Evolutionary conservation across 2,329 filamentous ascomycete genomes (phyloP).

Genomic region (Ophiosphaerella korrae): DNA sequence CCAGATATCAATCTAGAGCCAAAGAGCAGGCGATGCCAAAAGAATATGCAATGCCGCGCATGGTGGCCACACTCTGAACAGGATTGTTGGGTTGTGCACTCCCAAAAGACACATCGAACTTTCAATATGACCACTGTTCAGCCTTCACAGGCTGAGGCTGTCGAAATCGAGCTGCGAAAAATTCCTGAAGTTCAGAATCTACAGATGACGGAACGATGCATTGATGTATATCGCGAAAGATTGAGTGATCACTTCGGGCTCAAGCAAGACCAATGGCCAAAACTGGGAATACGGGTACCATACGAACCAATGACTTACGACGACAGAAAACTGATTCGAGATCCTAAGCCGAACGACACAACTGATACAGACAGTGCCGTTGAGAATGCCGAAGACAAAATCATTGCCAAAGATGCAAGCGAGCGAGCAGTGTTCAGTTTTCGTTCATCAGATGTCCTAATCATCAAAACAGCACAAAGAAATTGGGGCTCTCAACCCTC

Average conservation of each 20-base stretch:
- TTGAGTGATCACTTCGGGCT: slow-evolving; percentile 8
- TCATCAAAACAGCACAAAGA: background rate
- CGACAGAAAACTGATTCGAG: background rate
- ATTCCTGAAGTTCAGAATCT: background rate
- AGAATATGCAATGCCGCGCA: background rate
- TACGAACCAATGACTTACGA: slow-evolving; percentile 10
- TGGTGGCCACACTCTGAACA: slow-evolving; percentile 6
- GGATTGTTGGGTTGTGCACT: slow-evolving; percentile 5
- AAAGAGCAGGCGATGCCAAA: background rate
- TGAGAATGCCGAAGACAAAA: background rate
- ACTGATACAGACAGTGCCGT: background rate
- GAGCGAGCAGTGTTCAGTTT: background rate
- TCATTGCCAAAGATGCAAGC: background rate
- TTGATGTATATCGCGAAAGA: slow-evolving; percentile 4
- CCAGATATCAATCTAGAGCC: background rate
- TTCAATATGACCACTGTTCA: background rate
- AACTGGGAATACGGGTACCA: slow-evolving; percentile 5
- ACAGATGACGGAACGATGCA: background rate
- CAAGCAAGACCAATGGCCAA: slow-evolving; percentile 4
- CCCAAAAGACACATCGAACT: background rate
- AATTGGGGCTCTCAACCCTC: background rate
- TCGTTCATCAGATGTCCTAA: background rate
- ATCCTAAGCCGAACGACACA: background rate
- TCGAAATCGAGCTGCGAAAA: no score
- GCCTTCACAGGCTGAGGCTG: no score